Base-by-base conservation (phyloP, 352 stramenopile genomes). In the Pythium biforme region DNA sequence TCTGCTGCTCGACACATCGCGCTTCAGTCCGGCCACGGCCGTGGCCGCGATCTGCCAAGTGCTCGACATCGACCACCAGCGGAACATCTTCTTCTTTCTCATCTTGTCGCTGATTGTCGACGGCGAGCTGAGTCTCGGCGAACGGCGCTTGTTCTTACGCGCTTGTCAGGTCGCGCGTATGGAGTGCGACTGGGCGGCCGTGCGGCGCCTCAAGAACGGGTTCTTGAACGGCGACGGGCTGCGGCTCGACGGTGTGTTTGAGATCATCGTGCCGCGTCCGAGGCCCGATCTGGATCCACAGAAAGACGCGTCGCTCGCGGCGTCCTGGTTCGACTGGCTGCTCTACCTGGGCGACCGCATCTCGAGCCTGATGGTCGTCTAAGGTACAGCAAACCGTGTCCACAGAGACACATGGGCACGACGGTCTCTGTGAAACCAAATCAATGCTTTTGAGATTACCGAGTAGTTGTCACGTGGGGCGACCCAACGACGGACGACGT, bases 41-140 rank as follows among this genome's bases (percentile, higher is more conserved):
- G 37, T 0, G 10, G 65, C 12, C 23, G 4, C 46, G 46, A 53
- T 53, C 23, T 53, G 46, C 26, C 19, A 37, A 12, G 26, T 46
- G 27, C 29, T 66, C 0, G 64, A 62, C 20, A 55, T 56, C 2
- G 66, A 75, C 3, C 75, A 83, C 47, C 34, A 78, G 11, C 68
- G 62, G 10, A 83, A 81, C 37, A 54, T 86, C 12, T 73, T 81
- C 34, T 77, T 80, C 43, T 55, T 86, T 34, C 64, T 86, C 9
- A 72, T 79, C 23, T 41, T 82, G 19, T 20, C 68, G 29, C 60
- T 83, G 26, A 64, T 86, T n/a, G 76, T 83, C 52, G 73, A 83
- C 31, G 73, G 73, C 14, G 46, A 46, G 41, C 55, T 62, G 6
- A 50, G 26, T 11, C 43, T 54, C n/a, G 46, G 41, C 40, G 43